Conservation (phyloP, 257 asterid species). For the Solanum tarijense region DNA sequence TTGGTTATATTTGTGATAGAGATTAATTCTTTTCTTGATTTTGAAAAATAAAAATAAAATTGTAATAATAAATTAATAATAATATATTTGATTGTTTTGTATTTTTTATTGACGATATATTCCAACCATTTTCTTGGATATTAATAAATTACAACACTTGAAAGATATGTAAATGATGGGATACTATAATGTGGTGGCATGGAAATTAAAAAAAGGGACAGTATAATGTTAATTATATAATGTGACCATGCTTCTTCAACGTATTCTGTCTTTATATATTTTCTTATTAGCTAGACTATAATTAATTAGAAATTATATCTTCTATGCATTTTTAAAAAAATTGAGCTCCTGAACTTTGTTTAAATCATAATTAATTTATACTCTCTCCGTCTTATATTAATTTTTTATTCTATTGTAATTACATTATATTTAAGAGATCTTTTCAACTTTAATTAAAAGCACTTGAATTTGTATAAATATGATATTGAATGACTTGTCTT, state of each 20-base stretch:
- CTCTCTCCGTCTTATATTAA: background rate
- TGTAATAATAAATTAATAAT: background rate
- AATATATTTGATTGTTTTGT: background rate
- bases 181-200: background rate
- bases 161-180: background rate
- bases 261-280: background rate
- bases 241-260: background rate
- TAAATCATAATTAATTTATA: background rate
- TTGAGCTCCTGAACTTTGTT: background rate
- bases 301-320: background rate
- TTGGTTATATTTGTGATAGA: background rate
- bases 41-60: background rate
- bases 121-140: background rate
- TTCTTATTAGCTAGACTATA: background rate
- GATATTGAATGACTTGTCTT: background rate
- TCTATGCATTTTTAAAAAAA: background rate
- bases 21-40: background rate
- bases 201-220: background rate
- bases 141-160: background rate
- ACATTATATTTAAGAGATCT: no score
- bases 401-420: no score
- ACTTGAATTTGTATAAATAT: background rate
- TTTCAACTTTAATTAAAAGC: no score
- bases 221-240: background rate
- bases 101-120: background rate